phyloP scores from a whole-genome alignment of 2,329 filamentous ascomycete genomes.

The Sporothrix dimorphospora region DNA sequence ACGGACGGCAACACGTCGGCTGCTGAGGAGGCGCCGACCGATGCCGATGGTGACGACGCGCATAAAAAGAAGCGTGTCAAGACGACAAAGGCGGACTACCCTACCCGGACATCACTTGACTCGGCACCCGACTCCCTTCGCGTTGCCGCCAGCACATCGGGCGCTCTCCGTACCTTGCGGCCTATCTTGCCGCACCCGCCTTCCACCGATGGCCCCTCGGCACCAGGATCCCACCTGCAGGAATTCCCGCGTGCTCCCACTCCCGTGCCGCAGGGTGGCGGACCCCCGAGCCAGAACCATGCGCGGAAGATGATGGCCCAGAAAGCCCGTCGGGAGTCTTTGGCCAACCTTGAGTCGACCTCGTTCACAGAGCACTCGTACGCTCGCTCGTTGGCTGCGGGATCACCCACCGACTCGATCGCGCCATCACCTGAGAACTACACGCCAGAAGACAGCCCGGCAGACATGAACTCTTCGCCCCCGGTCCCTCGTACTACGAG shows the following conservation, averaged over 20 bases:
- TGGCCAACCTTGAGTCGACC: conserved; percentile 41
- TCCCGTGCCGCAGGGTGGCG: conserved; percentile 62
- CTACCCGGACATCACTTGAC: conserved; percentile 66
- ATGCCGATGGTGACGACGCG: conserved; percentile 63
- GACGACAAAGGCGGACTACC: conserved; percentile 67
- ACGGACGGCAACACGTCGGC: conserved; percentile 71
- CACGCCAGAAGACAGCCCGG: conserved; percentile 68
- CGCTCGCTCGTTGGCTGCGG: conserved; percentile 52
- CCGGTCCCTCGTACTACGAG: conserved; percentile 69
- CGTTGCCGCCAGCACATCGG: conserved; percentile 87
- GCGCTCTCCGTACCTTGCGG: conserved; percentile 81
- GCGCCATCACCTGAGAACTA: conserved; percentile 56
- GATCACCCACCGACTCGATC: conserved; percentile 57
- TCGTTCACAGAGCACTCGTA: conserved; percentile 39
- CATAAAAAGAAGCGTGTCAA: conserved; percentile 76
- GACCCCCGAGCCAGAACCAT: conserved; percentile 37
- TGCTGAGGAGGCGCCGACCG: conserved; percentile 62
- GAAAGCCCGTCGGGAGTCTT: conserved; percentile 63
- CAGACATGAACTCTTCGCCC: conserved; percentile 86
- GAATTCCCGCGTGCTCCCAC: conserved; percentile 77
- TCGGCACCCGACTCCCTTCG: conserved; percentile 77
- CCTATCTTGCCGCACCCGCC: conserved; percentile 62
- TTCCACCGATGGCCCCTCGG: conserved; percentile 39
- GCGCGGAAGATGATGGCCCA: conserved; percentile 43
- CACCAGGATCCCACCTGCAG: conserved; percentile 60